These are phyloP conservation scores for Lipomyces orientalis DNA, from an alignment of 805 yeast species.

Conservation along the genomic window DNA sequence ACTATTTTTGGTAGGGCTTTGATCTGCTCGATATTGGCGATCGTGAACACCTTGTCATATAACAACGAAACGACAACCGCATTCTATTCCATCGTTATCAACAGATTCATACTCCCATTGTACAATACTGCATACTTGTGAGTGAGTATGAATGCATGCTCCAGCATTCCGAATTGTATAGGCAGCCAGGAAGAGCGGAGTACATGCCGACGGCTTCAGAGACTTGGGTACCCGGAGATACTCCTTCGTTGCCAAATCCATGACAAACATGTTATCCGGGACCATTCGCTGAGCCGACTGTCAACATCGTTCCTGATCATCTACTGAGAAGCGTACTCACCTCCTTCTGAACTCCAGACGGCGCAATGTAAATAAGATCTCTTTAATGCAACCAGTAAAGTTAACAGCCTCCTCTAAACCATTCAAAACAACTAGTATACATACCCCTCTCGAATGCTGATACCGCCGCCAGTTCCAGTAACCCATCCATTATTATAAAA, in stretches of 20 bases:
- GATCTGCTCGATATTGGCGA: conserved; percentile 86
- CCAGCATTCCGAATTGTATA: conserved; percentile 74
- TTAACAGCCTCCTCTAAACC: background rate
- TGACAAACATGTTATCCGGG: conserved; percentile 82
- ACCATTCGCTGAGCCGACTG: conserved; percentile 56
- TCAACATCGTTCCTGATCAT: background rate
- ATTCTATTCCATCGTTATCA: conserved; percentile 37
- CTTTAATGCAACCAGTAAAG: conserved; percentile 31
- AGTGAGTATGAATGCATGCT: conserved; percentile 94
- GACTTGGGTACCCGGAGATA: conserved; percentile 65
- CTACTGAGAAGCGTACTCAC: conserved; percentile 29
- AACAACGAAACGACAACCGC: conserved; percentile 83
- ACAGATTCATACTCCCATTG: background rate
- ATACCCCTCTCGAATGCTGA: conserved; percentile 65
- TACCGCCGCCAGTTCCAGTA: conserved; percentile 96
- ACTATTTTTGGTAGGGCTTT: conserved; percentile 77
- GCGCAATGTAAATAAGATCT: conserved; percentile 74
- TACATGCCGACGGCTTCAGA: conserved; percentile 90
- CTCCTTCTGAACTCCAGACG: conserved; percentile 97
- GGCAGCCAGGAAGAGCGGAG: conserved; percentile 82
- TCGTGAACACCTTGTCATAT: conserved; percentile 71
- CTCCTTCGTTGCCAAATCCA: conserved; percentile 58
- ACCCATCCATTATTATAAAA: conserved; percentile 89
- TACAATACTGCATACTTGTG: conserved; percentile 54
- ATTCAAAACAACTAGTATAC: conserved; percentile 3